Conservation (phyloP, 768 basidiomycete species). For the Favolaschia claudopus region DNA sequence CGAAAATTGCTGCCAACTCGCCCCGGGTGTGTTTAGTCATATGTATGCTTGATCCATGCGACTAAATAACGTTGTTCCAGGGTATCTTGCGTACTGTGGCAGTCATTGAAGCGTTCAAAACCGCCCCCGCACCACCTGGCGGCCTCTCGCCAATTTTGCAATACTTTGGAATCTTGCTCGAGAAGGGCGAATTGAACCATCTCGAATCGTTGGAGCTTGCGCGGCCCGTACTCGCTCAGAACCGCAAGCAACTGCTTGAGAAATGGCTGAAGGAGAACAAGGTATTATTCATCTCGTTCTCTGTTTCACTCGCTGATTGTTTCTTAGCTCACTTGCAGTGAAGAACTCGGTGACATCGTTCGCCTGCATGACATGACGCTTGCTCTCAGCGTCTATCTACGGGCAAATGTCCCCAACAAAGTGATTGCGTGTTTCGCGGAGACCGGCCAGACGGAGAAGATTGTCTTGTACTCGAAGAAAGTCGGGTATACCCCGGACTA, state of each 20-base stretch:
- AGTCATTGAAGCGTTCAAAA: conserved; percentile 98
- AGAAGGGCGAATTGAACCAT: conserved; percentile 98
- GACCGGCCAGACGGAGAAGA: conserved; percentile 98
- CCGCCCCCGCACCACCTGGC: conserved; percentile 89
- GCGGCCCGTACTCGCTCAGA: conserved; percentile 93
- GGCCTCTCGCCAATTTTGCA: conserved; percentile 95
- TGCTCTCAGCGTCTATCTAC: conserved; percentile 95
- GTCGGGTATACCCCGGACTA: conserved; percentile 95
- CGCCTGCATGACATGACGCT: conserved; percentile 95
- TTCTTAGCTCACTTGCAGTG: conserved; percentile 90
- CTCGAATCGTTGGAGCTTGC: conserved; percentile 95
- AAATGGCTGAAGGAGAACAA: conserved; percentile 99
- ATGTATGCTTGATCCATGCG: not conserved
- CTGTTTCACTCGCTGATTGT: conserved; percentile 7
- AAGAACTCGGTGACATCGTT: conserved; percentile 97
- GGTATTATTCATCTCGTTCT: conserved; percentile 48
- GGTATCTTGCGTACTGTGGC: conserved; percentile 94
- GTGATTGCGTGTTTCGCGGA: conserved; percentile 99
- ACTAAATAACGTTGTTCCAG: conserved; percentile 44
- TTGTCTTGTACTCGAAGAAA: conserved; percentile 96
- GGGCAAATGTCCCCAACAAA: conserved; percentile 98
- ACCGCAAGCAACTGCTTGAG: conserved; percentile 94
- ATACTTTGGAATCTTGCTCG: conserved; percentile 98
- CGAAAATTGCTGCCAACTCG: conserved; percentile 97
- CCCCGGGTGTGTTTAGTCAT: conserved; percentile 67